Evolutionary conservation across 768 basidiomycete species (phyloP), one percentile per base, ranked within the genome.

Genomic region (Phylloporus arenicola): DNA sequence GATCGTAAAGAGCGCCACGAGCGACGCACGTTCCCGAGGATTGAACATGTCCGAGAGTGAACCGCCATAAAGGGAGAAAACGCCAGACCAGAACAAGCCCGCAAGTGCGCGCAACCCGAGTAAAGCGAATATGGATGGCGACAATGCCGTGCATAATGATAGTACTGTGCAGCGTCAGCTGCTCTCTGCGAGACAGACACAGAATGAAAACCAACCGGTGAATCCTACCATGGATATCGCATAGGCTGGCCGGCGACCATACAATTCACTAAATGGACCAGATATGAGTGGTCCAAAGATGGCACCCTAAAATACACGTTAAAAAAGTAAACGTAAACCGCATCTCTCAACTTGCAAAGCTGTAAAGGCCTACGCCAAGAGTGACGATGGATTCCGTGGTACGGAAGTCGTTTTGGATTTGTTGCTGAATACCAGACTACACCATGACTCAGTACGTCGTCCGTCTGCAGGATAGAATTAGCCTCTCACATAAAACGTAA

Each of bases 11-110:
- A 65, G 55, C 4, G 64, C 64, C 12, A 65, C 60, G 17, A 65
- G 53, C 16, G 64, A 59, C 0, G 57, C 64, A 13, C 64, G 64
- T 45, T 65, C 64, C 12, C 48, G 57, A 19, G 64, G 62, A 27
- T 54, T 53, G 25, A 65, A 65, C 57, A 65, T 61, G 16, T 65
- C 64, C 29, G 64, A 57, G 35, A 65, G 55, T 13, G 64, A 63
- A 19, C 64, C 64, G 3, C 64, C 64, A 34, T 65, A 65, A n/a
- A 65, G 52, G 2, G 64, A 57, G 50, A 65, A 65, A 39, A 64
- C 57, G 10, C 51, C 59, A 0, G 64, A 59, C 1, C 64, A 64
- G 7, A 65, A 16, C 5, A 65, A 29, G 9, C 64, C 64, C 1
- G 60, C 57, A 11, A 65, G 46, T 16, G 47, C 31, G 16, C 64